Evolutionary conservation across 345 rosid genomes (phyloP).

Genomic region (Brassica napus): Da-Ae NC_063444.1:3581501-3582000

Average conservation of each 20-base stretch:
- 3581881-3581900: slow-evolving; percentile 82
- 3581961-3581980: slow-evolving; percentile 74
- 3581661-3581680: slow-evolving; percentile 74
- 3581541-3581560: slow-evolving; percentile 85
- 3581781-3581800: slow-evolving; percentile 60
- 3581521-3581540: slow-evolving; percentile 82
- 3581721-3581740: slow-evolving; percentile 43
- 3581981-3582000: slow-evolving; percentile 63
- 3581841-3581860: slow-evolving; percentile 51
- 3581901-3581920: slow-evolving; percentile 93
- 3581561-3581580: slow-evolving; percentile 58
- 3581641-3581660: slow-evolving; percentile 78
- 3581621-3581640: slow-evolving; percentile 59
- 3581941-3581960: slow-evolving; percentile 76
- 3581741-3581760: slow-evolving; percentile 52
- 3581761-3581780: slow-evolving; percentile 52
- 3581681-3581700: slow-evolving; percentile 82
- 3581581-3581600: slow-evolving; percentile 70
- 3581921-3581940: slow-evolving; percentile 62
- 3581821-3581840: background rate
- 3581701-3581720: slow-evolving; percentile 60
- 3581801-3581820: slow-evolving; percentile 20
- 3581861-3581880: slow-evolving; percentile 64
- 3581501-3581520: slow-evolving; percentile 64
- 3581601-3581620: slow-evolving; percentile 86